phyloP scores from a whole-genome alignment of 805 yeast genomes.

The Wickerhamomyces hampshirensis region DNA sequence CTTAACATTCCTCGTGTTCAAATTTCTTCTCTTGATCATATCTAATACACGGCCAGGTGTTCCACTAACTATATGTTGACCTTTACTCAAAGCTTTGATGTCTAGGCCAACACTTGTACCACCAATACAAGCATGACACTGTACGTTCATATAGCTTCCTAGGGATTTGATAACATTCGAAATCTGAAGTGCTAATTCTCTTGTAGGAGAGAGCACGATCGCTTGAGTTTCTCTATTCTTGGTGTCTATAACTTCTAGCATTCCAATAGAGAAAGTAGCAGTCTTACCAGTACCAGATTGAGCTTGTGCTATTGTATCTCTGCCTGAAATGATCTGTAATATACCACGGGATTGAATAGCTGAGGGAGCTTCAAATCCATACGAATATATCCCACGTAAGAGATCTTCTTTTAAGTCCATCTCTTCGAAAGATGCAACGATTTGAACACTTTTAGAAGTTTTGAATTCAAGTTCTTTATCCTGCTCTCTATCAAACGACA shows the following conservation, averaged over 20 bases:
- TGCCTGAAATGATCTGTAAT: slow-evolving; percentile 87
- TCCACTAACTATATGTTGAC: slow-evolving; percentile 91
- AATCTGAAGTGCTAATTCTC: slow-evolving; percentile 93
- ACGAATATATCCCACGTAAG: slow-evolving; percentile 67
- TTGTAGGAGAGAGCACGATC: slow-evolving; percentile 86
- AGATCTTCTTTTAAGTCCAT: slow-evolving; percentile 66
- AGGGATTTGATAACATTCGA: slow-evolving; percentile 81
- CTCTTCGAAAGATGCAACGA: slow-evolving; percentile 68
- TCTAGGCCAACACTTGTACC: slow-evolving; percentile 85
- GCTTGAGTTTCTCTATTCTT: slow-evolving; percentile 78
- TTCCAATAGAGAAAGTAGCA: slow-evolving; percentile 94
- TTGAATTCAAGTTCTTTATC: slow-evolving; percentile 60
- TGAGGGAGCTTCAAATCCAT: slow-evolving; percentile 95
- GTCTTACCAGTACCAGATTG: slow-evolving; percentile 99
- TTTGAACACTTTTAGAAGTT: slow-evolving; percentile 48
- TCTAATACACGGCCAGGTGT: slow-evolving; percentile 96
- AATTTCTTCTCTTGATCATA: slow-evolving; percentile 78
- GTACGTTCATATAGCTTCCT: slow-evolving; percentile 83
- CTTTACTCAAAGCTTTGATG: slow-evolving; percentile 64
- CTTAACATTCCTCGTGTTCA: slow-evolving; percentile 72
- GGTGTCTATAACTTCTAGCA: slow-evolving; percentile 80
- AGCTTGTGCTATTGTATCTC: slow-evolving; percentile 97
- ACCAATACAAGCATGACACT: slow-evolving; percentile 90
- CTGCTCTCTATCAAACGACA: slow-evolving; percentile 57
- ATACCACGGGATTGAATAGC: slow-evolving; percentile 98